Base-by-base conservation (phyloP, 2,329 filamentous ascomycete species). In the Moelleriella libera region DNA sequence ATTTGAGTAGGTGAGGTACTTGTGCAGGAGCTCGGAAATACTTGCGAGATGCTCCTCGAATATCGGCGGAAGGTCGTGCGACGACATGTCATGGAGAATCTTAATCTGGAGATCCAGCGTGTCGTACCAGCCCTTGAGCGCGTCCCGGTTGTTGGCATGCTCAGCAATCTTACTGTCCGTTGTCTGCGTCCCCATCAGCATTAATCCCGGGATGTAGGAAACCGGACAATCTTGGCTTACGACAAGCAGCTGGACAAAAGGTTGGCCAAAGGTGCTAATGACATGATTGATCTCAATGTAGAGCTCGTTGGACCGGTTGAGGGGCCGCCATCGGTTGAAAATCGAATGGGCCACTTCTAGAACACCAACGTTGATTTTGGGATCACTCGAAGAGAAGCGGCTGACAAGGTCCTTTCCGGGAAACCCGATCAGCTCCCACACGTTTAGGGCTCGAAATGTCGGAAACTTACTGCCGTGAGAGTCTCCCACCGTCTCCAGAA, bases 201-300 rank as follows among this genome's bases (percentile, higher is more conserved):
- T 5, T 41, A 2, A 7, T 41, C 7, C 10, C n/a, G n/a, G 6
- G 40, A 21, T 41, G 11, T n/a, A n/a, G 7, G 7, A 7, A 7
- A 7, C n/a, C 10, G n/a, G 40, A 41, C 9, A 12, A 39, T n/a
- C 6, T 21, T 34, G 31, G 61, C 70, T 62, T 71, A 86, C 83
- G 57, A 79, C 76, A 55, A 96, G 79, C 51, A 97, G 75, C 48
- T 78, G 74, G 48, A 97, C 73, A 63, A 94, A 97, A 0, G 92
- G 84, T 40, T 77, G 70, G 50, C 87, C 85, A 63, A 98, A 97
- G 49, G 82, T 88, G 51, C 71, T 70, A 46, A 98, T 76, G 48
- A 98, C 94, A 69, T 98, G 92, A 65, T 95, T 92, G 70, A 98
- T 94, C 68, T 98, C 92, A 37, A 80, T 85, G 64, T 88, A 98